Evolutionary conservation across 495 filamentous ascomycete species (phyloP).

Genomic region (Lindgomyces ingoldianus): DNA sequence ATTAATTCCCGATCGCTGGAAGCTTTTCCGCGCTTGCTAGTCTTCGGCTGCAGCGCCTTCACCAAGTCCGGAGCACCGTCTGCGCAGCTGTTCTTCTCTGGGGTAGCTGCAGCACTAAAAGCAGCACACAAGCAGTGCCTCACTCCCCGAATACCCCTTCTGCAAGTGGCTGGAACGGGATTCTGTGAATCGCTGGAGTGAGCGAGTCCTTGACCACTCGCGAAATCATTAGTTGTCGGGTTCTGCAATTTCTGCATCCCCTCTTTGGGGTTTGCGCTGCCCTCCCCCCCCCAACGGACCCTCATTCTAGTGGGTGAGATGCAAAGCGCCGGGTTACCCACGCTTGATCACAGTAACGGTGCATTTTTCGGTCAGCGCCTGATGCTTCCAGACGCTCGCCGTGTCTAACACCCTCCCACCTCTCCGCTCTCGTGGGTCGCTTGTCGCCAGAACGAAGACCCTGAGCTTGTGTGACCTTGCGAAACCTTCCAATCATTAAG

Average conservation of each 20-base stretch:
- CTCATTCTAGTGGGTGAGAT: not conserved
- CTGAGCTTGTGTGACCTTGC: conserved; percentile 6
- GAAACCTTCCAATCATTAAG: conserved; percentile 8
- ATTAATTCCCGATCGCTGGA: not conserved
- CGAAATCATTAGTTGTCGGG: not conserved
- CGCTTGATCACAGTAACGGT: not conserved
- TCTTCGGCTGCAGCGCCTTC: not conserved
- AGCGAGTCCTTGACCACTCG: not conserved
- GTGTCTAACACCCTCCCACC: not conserved
- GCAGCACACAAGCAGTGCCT: conserved; percentile 15
- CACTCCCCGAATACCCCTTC: not conserved
- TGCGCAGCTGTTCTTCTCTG: not conserved
- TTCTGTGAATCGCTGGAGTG: conserved; percentile 1
- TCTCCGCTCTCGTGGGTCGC: conserved; percentile 17
- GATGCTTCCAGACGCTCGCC: not conserved
- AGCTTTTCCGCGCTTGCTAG: not conserved
- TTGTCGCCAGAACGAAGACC: conserved; percentile 12
- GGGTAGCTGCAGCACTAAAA: conserved; percentile 8
- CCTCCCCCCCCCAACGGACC: not conserved
- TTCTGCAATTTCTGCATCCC: conserved; percentile 3
- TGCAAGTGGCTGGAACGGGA: conserved; percentile 1
- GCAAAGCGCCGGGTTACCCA: not conserved
- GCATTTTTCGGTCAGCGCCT: not conserved
- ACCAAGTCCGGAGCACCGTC: not conserved
- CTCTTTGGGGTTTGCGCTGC: not conserved